Evolutionary conservation across 1,139 yeast species (phyloP), one percentile per base, ranked within the genome.

Genomic region (Debaryomycetaceae sp.): DNA sequence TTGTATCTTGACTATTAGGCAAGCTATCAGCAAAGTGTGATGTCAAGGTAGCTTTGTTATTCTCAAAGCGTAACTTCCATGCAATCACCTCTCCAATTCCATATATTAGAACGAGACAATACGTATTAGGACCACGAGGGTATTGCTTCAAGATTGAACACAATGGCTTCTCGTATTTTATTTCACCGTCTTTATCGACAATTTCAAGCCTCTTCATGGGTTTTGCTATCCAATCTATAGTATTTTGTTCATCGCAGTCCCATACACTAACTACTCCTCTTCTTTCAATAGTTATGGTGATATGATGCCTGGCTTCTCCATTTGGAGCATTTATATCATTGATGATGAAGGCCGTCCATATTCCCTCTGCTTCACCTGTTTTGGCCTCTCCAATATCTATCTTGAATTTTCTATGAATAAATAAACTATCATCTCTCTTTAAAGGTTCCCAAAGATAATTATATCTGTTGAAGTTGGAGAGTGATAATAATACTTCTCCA

Each of bases 401-500:
- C 36, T 61, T 58, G 44, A 67, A 70, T 38, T 69, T 55, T 46
- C 70, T 72, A 17, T 75, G 64, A 23, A 72, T 56, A 5, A 73
- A 58, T 55, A 69, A 58, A 5, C 54, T 50, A 24, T 46, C 45
- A 20, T 49, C 48, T 22, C 50, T 44, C 37, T 57, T 51, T 33
- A 60, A 54, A 1, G 82, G 78, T 42, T 68, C 72, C 95, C 95
- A 87, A 5, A 87, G 65, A 52, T 81, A 81, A 57, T 83, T 84
- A 50, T 84, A 84, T 40, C 70, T 68, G 1, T 74, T 63, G 48
- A 72, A 74, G 48, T 68, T 69, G 64, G 70, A 73, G 22, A 69
- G 60, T 2, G 78, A 72, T 9, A 74, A 58, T 34, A 74, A 47
- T 2, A 70, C 56, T 38, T 67, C 60, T 22, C 60, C 62, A 6